A percentile compares a stretch with the other conserved stretches of the same genome.
These are phyloP conservation scores for Krasilnikovozyma curviuscula DNA, from an alignment of 768 basidiomycete species.

Conservation along the genomic window DNA sequence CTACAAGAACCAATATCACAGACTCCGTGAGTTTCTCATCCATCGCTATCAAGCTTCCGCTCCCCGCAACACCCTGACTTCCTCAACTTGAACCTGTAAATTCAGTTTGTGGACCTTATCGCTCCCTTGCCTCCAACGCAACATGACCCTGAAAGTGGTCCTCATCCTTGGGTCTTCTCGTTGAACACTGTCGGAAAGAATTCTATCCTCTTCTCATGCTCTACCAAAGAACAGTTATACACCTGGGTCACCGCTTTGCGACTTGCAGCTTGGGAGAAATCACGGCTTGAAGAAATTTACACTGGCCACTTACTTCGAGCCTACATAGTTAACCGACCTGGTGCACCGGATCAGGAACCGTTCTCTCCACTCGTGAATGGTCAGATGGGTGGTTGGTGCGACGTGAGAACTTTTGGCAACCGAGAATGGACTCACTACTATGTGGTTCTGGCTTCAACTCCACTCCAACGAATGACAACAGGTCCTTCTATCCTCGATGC, in stretches of 20 bases:
- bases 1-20: constrained; percentile 26
- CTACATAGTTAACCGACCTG: constrained; percentile 28
- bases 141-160: constrained; percentile 22
- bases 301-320: constrained; percentile 81
- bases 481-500: background rate
- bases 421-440: constrained; percentile 7
- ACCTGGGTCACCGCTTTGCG: constrained; percentile 80
- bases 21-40: background rate
- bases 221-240: constrained; percentile 30
- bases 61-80: constrained; percentile 6
- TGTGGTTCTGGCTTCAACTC: too few species aligned
- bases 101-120: constrained; percentile 26
- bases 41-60: background rate
- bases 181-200: constrained; percentile 90
- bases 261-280: constrained; percentile 83
- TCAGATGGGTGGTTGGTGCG: constrained; percentile 8
- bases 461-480: background rate
- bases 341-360: background rate
- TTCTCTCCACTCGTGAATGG: background rate
- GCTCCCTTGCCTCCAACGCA: constrained; percentile 26
- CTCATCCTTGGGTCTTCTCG: constrained; percentile 47
- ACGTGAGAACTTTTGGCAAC: constrained; percentile 7
- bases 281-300: constrained; percentile 87
- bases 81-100: too few species aligned
- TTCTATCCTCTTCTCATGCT: constrained; percentile 70